Percentiles rank a stretch among this genome's conserved stretches.
Evolutionary conservation across 202 grass and related monocot species (phyloP).

Genomic region (Carex arenaria): DNA sequence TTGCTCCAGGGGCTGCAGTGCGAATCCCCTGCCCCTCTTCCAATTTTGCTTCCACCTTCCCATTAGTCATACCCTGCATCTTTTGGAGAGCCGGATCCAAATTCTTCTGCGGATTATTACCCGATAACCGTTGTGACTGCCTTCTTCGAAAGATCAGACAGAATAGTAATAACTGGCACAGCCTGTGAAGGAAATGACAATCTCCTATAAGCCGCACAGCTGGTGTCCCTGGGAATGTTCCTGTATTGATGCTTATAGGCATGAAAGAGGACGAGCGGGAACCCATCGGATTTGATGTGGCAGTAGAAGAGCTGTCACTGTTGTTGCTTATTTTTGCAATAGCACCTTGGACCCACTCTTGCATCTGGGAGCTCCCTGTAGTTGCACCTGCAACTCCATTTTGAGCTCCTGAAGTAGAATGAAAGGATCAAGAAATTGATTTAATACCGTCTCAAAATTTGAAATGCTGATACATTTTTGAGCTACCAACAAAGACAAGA

Average conservation of each 20-base stretch:
- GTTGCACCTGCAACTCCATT: constrained; percentile 44
- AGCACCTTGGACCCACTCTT: constrained; percentile 99
- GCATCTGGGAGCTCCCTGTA: constrained; percentile 90
- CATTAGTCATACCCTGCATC: constrained; percentile 63
- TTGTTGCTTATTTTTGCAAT: constrained; percentile 98
- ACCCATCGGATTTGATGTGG: constrained; percentile 67
- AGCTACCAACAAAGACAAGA: constrained; percentile 12
- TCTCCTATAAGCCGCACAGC: constrained; percentile 96
- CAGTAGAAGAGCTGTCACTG: constrained; percentile 64
- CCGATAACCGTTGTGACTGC: constrained; percentile 56
- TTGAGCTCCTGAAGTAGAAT: constrained; percentile 61
- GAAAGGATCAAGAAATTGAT: constrained; percentile 18
- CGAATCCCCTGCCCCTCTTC: constrained; percentile 66
- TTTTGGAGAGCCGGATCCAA: constrained; percentile 64
- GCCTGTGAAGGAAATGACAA: constrained; percentile 94
- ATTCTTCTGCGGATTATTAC: constrained; percentile 56
- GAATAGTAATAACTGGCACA: constrained; percentile 89
- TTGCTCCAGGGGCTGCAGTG: constrained; percentile 44
- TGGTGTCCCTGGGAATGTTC: constrained; percentile 97
- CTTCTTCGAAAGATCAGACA: constrained; percentile 93
- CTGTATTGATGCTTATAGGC: constrained; percentile 98
- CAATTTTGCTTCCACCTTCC: constrained; percentile 75
- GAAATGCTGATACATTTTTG: constrained; percentile 6
- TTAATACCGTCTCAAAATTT: constrained; percentile 27
- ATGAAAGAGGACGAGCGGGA: constrained; percentile 77